phyloP scores from a whole-genome alignment of 2,329 filamentous ascomycete species.

The Diplocarpon rosae region DNA sequence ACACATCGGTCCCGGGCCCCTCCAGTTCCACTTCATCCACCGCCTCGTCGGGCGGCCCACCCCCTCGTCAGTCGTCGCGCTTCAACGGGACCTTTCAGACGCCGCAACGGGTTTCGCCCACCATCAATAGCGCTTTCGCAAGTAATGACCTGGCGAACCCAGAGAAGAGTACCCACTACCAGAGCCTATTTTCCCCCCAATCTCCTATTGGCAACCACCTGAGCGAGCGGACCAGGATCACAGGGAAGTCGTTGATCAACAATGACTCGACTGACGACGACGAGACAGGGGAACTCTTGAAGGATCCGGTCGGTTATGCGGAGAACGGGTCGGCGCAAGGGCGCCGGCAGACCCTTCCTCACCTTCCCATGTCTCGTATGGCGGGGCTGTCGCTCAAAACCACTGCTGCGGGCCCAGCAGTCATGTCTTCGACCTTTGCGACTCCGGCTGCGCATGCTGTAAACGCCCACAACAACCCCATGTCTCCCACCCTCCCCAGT shows the following conservation, averaged over 20 bases:
- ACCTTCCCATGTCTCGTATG: constrained; percentile 60
- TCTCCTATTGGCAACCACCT: constrained; percentile 62
- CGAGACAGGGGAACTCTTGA: constrained; percentile 60
- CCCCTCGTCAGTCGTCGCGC: constrained; percentile 30
- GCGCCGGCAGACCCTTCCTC: constrained; percentile 61
- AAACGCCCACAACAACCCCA: constrained; percentile 31
- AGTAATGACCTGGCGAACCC: constrained; percentile 49
- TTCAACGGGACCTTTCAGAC: constrained; percentile 51
- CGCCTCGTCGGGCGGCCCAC: constrained; percentile 26
- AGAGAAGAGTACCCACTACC: constrained; percentile 42
- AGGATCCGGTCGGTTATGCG: constrained; percentile 61
- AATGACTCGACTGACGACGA: constrained; percentile 58
- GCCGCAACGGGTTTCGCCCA: constrained; percentile 35
- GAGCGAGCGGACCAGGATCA: constrained; percentile 46
- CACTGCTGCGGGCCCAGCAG: constrained; percentile 34
- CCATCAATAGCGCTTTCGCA: constrained; percentile 42
- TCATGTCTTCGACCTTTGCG: constrained; percentile 17
- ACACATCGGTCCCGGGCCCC: constrained; percentile 32
- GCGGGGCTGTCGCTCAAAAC: constrained; percentile 62
- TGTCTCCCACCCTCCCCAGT: constrained; percentile 47
- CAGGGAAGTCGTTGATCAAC: constrained; percentile 63
- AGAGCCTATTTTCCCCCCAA: constrained; percentile 59
- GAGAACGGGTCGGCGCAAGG: constrained; percentile 50
- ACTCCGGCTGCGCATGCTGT: constrained; percentile 22
- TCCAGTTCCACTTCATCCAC: constrained; percentile 32